Evolutionary conservation across 2,329 filamentous ascomycete species (phyloP), one percentile per base, ranked within the genome.

Genomic region (Beauveria australis): DNA sequence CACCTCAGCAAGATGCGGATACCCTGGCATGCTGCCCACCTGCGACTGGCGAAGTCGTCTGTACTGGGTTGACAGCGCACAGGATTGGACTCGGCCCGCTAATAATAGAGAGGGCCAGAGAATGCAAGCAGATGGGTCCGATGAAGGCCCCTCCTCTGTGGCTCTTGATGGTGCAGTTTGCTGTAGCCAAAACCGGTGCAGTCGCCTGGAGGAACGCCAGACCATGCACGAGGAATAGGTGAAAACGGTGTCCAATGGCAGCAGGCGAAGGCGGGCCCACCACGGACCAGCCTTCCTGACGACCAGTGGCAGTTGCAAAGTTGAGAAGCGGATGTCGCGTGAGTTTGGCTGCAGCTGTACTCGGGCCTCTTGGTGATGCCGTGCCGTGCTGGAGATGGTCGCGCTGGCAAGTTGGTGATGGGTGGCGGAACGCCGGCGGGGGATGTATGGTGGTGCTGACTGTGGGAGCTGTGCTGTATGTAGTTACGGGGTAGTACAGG

Each of bases 171-270:
- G 19, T 44, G n/a, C 28, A 43, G 18, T 18, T 41, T 40, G 54
- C 40, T 54, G 33, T 37, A 28, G 28, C 54, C 28, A 26, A 57
- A 57, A 44, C 40, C 24, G 18, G 41, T 54, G 53, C 33, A 56
- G 16, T 26, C 12, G 41, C 28, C 52, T 43, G 56, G 56, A 60
- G 41, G 40, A 22, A 47, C 48, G 51, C 52, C 28, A 26, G 44
- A 18, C 55, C 47, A 59, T 52, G 55, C 55, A 52, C 46, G 24
- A 51, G 44, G 53, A 14, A 7, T 37, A 53, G 60, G 60, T 56
- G 60, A 57, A 54, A 62, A 59, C 60, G 60, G 60, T 62, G 60
- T 62, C 60, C 60, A 62, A 62, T 62, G 30, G 47, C 40, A 62
- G 48, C 10, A 12, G 26, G n/a, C 3, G 12, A 18, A 8, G 4